Evolutionary conservation across 192 early-diverging fungal species (phyloP), one percentile per base, ranked within the genome.

Genomic region (Funneliformis geosporum): DNA sequence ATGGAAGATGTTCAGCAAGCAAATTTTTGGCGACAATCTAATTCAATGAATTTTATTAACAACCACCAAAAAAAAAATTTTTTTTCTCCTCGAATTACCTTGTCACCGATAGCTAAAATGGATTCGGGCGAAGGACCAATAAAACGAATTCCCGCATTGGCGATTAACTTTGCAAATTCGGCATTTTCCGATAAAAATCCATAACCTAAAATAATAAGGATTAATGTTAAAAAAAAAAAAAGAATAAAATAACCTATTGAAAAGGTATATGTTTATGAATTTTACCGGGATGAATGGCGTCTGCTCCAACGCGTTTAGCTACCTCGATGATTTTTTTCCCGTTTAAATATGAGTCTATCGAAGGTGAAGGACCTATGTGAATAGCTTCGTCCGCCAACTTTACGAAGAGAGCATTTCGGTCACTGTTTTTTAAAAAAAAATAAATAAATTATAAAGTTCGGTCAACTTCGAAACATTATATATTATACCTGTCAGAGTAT

Each of bases 121-220:
- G 92, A 91, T 40, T 84, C 73, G 47, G 87, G 85, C 0, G 85
- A 82, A 14, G 93, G 93, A 3, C 93, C 93, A 60, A 94, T 92
- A 77, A 94, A 94, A 2, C 89, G 86, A 10, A 95, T 89, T 38
- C 93, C 92, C 6, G 87, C 89, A 1, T 88, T 82, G 25, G 93
- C 90, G 27, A 96, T 88, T 28, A 89, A 87, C 81, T 91, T 79
- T 18, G 94, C 95, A 90, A 98, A 97, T 27, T 82, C 55, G 2
- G 89, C 80, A 83, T 96, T 98, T 82, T 98, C 97, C 12, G 92
- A 94, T 76, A 98, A 87, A 85, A 98, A 98, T 5, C 97, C 97
- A 83, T 98, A 98, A 1, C 92, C 85, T 83, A 79, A 21, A 25
- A 0, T 40, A 28, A 67, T 3, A 28, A 71, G 9, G 21, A 80